Evolutionary conservation across 176 grass and related monocot species (phyloP), one percentile per base, ranked within the genome.

Genomic region (Raddia distichophylla): DNA sequence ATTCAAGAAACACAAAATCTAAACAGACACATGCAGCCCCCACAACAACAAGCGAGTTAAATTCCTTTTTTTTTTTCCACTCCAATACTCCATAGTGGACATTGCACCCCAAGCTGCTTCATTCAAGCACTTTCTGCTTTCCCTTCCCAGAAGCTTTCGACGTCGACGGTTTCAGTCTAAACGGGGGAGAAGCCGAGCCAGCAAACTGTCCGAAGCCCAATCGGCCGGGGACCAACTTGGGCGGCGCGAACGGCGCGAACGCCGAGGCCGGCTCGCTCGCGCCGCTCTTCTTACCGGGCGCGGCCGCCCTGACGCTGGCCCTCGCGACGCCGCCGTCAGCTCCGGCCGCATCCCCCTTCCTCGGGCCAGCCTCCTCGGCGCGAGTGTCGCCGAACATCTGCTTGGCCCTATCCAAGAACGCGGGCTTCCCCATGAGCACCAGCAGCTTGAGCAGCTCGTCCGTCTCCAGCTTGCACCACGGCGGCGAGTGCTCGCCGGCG

Each of bases 371-470:
- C 40, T 56, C 78, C 49, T 81, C 59, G 18, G 18, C 11, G 8
- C 44, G 17, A 13, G n/a, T 45, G 18, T 57, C 37, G 49, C 64
- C 11, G 19, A 56, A 76, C 58, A 77, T 48, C 3, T 59, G 67
- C 50, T 83, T 90, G 79, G 85, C 77, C 44, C 82, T 93, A 14
- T 80, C 52, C 45, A 73, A 9, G 88, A 88, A 83, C 7, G 67
- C 82, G 2, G 85, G 75, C 13, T 58, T 90, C 32, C 65, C 75
- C 52, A 90, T 76, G 52, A 62, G 33, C 55, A 64, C 20, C 50
- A 88, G 75, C 8, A 83, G 80, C 69, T 64, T 88, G 64, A 93
- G 82, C 68, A 93, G 45, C 45, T 83, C 82, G 73, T 93, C 88
- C 42, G 82, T 90, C 85, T 86, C 85, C 67, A 86, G 71, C 51